A percentile compares a stretch with the other conserved stretches of the same genome.
Conservation (phyloP, 306 rosid species). For the Vicia villosa region DNA sequence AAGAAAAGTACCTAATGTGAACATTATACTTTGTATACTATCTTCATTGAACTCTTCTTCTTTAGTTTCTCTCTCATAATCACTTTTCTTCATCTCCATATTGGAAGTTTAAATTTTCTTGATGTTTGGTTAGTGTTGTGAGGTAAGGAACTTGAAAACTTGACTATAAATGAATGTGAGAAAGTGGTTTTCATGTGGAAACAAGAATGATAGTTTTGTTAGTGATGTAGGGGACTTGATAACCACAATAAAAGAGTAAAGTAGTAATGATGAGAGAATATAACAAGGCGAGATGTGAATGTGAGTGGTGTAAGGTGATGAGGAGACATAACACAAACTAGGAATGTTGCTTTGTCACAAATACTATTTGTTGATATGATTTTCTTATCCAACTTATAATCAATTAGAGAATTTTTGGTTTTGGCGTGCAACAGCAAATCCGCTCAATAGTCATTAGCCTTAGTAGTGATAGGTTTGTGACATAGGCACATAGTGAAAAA, state of each 20-base stretch:
- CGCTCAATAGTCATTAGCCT: conserved; percentile 10
- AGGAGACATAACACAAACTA: conserved; percentile 60
- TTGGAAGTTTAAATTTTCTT: background rate
- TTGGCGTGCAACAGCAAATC: conserved; percentile 50
- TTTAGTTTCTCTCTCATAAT: conserved; percentile 46
- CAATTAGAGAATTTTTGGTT: conserved; percentile 24
- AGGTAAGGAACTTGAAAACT: background rate
- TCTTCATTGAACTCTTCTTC: conserved; percentile 57
- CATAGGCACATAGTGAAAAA: conserved; percentile 15
- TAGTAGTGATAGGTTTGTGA: conserved; percentile 30
- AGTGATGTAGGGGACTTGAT: conserved; percentile 42
- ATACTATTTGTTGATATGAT: conserved; percentile 40
- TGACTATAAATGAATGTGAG: conserved; percentile 36
- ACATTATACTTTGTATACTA: conserved; percentile 44
- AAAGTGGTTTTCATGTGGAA: conserved; percentile 37
- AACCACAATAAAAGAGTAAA: conserved; percentile 48
- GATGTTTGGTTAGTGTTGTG: conserved; percentile 4
- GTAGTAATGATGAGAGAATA: conserved; percentile 52
- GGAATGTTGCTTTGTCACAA: conserved; percentile 43
- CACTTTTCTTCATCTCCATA: conserved; percentile 59
- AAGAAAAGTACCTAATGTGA: conserved; percentile 69
- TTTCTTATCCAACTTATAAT: conserved; percentile 44
- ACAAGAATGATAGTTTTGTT: conserved; percentile 43
- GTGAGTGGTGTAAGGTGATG: conserved; percentile 38
- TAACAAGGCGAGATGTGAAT: conserved; percentile 26